Evolutionary conservation across 371 early-diverging fungal genomes (phyloP).

Genomic region (Lichtheimia hyalospora): DNA sequence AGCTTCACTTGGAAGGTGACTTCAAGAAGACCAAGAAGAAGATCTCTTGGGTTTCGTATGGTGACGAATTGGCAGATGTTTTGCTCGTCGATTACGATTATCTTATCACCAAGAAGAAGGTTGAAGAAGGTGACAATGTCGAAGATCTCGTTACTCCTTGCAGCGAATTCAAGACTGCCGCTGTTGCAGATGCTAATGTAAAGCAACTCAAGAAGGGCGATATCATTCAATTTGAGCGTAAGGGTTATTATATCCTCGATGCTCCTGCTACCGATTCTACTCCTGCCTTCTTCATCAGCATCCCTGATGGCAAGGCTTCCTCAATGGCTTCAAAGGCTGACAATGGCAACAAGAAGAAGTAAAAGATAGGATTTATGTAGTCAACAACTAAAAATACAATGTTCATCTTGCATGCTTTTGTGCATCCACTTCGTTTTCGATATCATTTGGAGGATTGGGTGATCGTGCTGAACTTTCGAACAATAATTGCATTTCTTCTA

Average conservation of each 20-base stretch:
- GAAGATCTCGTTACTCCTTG: slow-evolving; percentile 84
- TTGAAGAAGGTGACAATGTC: slow-evolving; percentile 93
- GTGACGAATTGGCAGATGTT: slow-evolving; percentile 60
- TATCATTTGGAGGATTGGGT: background rate
- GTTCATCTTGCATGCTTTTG: too few species aligned
- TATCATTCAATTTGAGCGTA: slow-evolving; percentile 98
- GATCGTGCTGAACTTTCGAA: slow-evolving; percentile 8
- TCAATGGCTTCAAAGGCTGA: slow-evolving; percentile 79
- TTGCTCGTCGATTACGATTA: slow-evolving; percentile 92
- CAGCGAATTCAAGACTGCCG: slow-evolving; percentile 78
- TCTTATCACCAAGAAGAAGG: slow-evolving; percentile 96
- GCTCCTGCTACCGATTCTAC: slow-evolving; percentile 50
- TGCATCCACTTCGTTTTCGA: too few species aligned
- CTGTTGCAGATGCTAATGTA: slow-evolving; percentile 76
- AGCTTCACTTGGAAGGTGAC: slow-evolving; percentile 93
- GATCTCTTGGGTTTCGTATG: slow-evolving; percentile 94
- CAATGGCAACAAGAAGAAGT: slow-evolving; percentile 9
- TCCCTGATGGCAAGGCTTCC: slow-evolving; percentile 93
- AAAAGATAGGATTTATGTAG: background rate
- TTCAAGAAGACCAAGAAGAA: slow-evolving; percentile 99
- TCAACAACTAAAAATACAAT: too few species aligned
- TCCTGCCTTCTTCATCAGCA: slow-evolving; percentile 75
- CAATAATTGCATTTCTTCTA: slow-evolving; percentile 30
- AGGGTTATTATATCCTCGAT: slow-evolving; percentile 96
- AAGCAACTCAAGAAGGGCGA: slow-evolving; percentile 65